Percentiles rank a stretch among this genome's conserved stretches.
These are phyloP conservation scores for Flammula alnicola DNA, from an alignment of 1,284 basidiomycete species.

Conservation along the genomic window DNA sequence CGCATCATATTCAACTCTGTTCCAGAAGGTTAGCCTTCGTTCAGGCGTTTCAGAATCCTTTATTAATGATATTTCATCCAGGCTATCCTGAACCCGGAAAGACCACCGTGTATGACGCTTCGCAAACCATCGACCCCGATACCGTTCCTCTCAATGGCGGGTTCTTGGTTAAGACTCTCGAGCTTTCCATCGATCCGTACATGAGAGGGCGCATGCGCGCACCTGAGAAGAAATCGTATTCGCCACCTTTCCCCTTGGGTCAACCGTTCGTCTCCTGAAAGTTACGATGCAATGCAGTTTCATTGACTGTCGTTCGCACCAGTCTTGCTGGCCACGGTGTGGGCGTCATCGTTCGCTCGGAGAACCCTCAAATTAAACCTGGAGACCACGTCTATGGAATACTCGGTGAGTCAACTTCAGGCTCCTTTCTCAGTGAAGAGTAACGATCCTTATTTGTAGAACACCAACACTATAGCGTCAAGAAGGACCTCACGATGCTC, in stretches of 20 bases:
- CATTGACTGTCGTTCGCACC: neutral
- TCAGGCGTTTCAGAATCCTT: neutral
- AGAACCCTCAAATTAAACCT: slow-evolving; percentile 38
- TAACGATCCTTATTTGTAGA: slow-evolving; percentile 15
- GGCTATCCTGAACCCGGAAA: slow-evolving; percentile 54
- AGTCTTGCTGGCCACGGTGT: slow-evolving; percentile 42
- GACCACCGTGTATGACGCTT: slow-evolving; percentile 51
- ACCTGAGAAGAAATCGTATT: slow-evolving; percentile 30
- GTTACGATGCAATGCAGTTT: neutral
- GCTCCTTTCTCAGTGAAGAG: neutral
- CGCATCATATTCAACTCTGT: slow-evolving; percentile 41
- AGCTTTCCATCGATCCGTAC: slow-evolving; percentile 55
- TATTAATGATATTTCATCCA: slow-evolving; percentile 12
- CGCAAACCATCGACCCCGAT: slow-evolving; percentile 54
- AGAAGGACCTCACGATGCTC: slow-evolving; percentile 23
- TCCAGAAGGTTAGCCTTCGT: slow-evolving; percentile 30
- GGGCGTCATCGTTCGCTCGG: slow-evolving; percentile 49
- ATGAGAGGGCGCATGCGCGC: slow-evolving; percentile 46
- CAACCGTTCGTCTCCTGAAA: slow-evolving; percentile 39
- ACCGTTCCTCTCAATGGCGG: slow-evolving; percentile 54
- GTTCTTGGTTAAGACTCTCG: slow-evolving; percentile 52
- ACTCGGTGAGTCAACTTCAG: slow-evolving; percentile 25
- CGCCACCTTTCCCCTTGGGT: slow-evolving; percentile 39
- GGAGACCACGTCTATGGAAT: slow-evolving; percentile 50
- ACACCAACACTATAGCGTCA: slow-evolving; percentile 35